A percentile compares a stretch with the other conserved stretches of the same genome.
These are phyloP conservation scores for Podaxis sp. DNA, from an alignment of 768 basidiomycete species.

Conservation along the genomic window DNA sequence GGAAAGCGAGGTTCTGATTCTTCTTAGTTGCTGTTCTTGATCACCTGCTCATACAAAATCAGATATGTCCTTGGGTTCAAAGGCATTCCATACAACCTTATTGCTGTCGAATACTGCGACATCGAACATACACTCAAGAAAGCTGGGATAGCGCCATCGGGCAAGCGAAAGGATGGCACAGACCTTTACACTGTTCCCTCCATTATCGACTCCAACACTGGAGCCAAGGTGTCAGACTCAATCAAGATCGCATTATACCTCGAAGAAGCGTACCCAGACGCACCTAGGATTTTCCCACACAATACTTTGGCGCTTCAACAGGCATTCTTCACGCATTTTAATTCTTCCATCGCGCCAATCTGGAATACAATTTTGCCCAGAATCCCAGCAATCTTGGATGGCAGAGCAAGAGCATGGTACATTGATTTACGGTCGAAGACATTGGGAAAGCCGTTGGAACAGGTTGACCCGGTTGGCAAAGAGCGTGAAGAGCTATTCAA, in stretches of 20 bases:
- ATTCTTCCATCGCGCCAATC: not conserved
- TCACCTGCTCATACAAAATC: not conserved
- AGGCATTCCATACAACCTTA: constrained; percentile 1
- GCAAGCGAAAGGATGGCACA: constrained; percentile 5
- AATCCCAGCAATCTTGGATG: not conserved
- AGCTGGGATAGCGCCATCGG: constrained; percentile 4
- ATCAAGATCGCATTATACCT: constrained; percentile 17
- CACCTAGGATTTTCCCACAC: not conserved
- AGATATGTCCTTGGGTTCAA: not conserved
- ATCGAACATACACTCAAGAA: constrained; percentile 9
- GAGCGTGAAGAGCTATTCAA: not conserved
- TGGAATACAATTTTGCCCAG: not conserved
- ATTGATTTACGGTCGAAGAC: not conserved
- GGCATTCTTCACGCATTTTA: constrained; percentile 1
- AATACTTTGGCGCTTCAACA: constrained; percentile 4
- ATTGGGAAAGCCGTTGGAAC: not conserved
- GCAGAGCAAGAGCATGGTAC: not conserved
- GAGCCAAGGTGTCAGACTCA: constrained; percentile 16
- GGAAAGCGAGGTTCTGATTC: not conserved
- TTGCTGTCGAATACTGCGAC: constrained; percentile 10
- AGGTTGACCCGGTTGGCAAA: constrained; percentile 7
- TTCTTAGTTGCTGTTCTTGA: not conserved
- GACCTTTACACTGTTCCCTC: constrained; percentile 16
- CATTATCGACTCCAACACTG: constrained; percentile 10
- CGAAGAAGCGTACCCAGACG: constrained; percentile 13